These are phyloP conservation scores for Agaricus sinodeliciosus DNA, from an alignment of 768 basidiomycete genomes.

Conservation along the genomic window DNA sequence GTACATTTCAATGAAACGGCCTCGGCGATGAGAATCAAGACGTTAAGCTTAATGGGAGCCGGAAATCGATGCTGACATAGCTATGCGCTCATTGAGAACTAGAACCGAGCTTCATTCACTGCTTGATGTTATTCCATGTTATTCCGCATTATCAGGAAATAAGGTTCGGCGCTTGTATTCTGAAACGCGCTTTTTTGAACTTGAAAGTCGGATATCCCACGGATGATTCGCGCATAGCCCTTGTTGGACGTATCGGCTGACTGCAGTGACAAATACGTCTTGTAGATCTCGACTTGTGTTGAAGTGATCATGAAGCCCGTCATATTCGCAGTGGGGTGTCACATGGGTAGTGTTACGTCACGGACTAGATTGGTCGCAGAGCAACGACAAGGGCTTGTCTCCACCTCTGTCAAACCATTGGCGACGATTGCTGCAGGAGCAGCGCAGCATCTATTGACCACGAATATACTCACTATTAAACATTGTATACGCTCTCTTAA, in stretches of 20 bases:
- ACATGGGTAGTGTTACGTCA: not conserved
- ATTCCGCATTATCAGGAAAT: not conserved
- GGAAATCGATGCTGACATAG: not conserved
- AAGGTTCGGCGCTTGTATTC: not conserved
- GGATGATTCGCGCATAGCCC: no score
- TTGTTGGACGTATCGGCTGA: no score
- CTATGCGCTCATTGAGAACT: not conserved
- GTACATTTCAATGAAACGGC: slow-evolving; percentile 3
- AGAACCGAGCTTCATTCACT: not conserved
- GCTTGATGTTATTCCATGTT: not conserved
- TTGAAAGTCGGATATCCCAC: not conserved
- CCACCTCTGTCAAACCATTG: slow-evolving; percentile 5
- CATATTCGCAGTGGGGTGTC: slow-evolving; percentile 2
- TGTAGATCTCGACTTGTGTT: no score
- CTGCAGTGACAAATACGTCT: not conserved
- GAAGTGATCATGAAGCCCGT: not conserved
- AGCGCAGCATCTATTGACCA: not conserved
- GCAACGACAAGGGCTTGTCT: not conserved
- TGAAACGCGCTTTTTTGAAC: slow-evolving; percentile 1
- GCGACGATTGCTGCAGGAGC: slow-evolving; percentile 7
- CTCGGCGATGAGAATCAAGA: not conserved
- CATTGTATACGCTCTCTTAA: slow-evolving; percentile 4
- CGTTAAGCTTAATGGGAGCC: not conserved
- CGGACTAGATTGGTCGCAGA: slow-evolving; percentile 3
- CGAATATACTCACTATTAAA: slow-evolving; percentile 5